Evolutionary conservation across 2,329 filamentous ascomycete species (phyloP).

Genomic region (Dactylonectria estremocensis): DNA sequence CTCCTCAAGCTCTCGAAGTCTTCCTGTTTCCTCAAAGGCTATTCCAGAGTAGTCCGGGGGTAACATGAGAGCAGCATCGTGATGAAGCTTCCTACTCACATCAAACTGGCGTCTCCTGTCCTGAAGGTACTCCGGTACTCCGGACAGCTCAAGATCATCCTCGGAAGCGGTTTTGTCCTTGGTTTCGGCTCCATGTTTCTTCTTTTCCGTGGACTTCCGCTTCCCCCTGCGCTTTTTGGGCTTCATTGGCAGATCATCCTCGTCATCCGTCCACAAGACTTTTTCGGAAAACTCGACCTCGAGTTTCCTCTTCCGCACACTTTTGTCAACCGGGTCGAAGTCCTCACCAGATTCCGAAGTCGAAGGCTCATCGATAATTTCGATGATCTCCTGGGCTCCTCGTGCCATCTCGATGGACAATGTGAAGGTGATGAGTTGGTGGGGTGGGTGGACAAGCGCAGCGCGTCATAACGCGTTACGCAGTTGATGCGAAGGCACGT

Average conservation of each 20-base stretch:
- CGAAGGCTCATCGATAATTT: conserved; percentile 46
- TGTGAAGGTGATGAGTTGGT: conserved; percentile 9
- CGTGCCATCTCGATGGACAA: conserved; percentile 34
- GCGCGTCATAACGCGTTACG: conserved; percentile 39
- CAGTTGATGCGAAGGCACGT: conserved; percentile 45
- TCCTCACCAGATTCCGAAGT: conserved; percentile 41
- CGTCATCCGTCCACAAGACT: conserved; percentile 72
- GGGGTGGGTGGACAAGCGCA: conserved; percentile 11
- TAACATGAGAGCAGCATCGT: conserved; percentile 79
- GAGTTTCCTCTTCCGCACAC: conserved; percentile 56
- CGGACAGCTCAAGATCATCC: conserved; percentile 65
- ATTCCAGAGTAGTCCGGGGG: conserved; percentile 85
- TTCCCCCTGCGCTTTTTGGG: conserved; percentile 58
- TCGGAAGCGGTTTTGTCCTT: conserved; percentile 56
- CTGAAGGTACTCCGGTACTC: conserved; percentile 81
- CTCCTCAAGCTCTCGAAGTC: conserved; percentile 66
- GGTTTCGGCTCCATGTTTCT: conserved; percentile 43
- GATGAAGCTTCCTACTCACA: conserved; percentile 68
- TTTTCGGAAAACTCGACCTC: conserved; percentile 58
- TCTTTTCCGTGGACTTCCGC: conserved; percentile 50
- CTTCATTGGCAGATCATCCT: conserved; percentile 71
- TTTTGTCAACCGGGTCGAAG: conserved; percentile 15
- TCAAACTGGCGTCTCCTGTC: conserved; percentile 81
- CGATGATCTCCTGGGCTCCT: conserved; percentile 39
- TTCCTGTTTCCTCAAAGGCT: conserved; percentile 71